Conservation (phyloP, 176 grass and related monocot species). For the Zizania latifolia region DNA sequence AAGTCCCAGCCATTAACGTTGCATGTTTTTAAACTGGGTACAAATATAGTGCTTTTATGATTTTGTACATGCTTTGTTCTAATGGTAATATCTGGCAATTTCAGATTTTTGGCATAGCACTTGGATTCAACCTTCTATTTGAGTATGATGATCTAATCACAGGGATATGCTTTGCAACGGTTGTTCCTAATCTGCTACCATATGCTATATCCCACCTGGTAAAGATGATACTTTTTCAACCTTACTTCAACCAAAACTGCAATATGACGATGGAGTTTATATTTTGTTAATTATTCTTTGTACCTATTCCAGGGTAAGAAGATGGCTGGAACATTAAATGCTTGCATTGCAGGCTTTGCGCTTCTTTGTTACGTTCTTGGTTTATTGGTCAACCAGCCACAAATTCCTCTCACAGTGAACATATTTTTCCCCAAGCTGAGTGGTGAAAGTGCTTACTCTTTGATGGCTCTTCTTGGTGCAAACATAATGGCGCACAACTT, state of each 20-base stretch:
- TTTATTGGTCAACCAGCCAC: slow-evolving; percentile 79
- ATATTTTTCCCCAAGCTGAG: slow-evolving; percentile 84
- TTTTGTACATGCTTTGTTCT: slow-evolving; percentile 19
- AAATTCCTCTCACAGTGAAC: slow-evolving; percentile 69
- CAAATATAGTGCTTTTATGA: neutral
- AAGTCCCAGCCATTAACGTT: neutral
- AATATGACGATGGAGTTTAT: slow-evolving; percentile 23
- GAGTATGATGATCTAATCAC: slow-evolving; percentile 62
- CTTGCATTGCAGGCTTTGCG: slow-evolving; percentile 61
- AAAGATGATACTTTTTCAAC: slow-evolving; percentile 23
- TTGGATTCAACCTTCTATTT: slow-evolving; percentile 77
- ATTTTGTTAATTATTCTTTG: slow-evolving; percentile 19
- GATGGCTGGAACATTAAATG: slow-evolving; percentile 48
- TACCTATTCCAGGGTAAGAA: slow-evolving; percentile 53
- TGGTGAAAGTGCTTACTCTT: slow-evolving; percentile 85
- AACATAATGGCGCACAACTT: slow-evolving; percentile 99
- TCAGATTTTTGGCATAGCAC: slow-evolving; percentile 92
- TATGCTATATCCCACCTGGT: slow-evolving; percentile 66
- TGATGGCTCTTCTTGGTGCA: slow-evolving; percentile 96
- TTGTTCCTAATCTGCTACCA: slow-evolving; percentile 66
- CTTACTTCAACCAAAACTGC: neutral
- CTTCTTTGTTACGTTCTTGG: slow-evolving; percentile 89
- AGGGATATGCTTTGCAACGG: slow-evolving; percentile 60
- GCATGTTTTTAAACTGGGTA: neutral
- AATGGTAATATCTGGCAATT: slow-evolving; percentile 32